Evolutionary conservation across 441 rosid species (phyloP).

Genomic region (Erodium trifolium): DNA sequence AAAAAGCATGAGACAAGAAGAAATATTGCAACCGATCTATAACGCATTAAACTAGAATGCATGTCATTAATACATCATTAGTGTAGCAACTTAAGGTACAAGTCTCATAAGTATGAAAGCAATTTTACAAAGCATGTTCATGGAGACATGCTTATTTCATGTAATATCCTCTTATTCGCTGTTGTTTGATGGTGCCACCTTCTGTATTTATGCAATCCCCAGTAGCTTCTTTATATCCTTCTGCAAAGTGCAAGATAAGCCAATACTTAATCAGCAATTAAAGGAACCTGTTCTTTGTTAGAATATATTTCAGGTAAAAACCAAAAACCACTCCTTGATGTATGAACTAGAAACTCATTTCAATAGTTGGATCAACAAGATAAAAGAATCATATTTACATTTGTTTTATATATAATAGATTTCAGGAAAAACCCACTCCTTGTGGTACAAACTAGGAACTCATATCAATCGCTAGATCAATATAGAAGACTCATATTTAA

Average conservation of each 20-base stretch:
- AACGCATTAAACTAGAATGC: neutral
- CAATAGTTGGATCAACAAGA: too few species aligned
- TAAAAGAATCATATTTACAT: too few species aligned
- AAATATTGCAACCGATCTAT: neutral
- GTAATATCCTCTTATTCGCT: constrained; percentile 8
- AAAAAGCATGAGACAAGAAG: neutral
- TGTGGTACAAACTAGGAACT: too few species aligned
- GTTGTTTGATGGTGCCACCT: constrained; percentile 6
- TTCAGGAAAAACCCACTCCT: too few species aligned
- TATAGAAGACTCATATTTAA: too few species aligned
- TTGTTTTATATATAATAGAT: too few species aligned
- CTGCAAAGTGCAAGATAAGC: constrained; percentile 28
- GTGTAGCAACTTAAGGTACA: neutral
- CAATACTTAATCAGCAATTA: neutral
- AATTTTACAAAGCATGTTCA: neutral
- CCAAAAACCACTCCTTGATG: too few species aligned
- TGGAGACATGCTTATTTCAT: neutral
- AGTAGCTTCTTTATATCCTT: constrained; percentile 69
- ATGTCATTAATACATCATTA: neutral
- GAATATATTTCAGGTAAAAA: too few species aligned
- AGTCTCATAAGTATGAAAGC: neutral
- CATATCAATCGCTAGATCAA: too few species aligned
- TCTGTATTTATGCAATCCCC: constrained; percentile 33
- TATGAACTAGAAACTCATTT: too few species aligned
- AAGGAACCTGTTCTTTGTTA: neutral